Conservation (phyloP, 192 early-diverging fungal genomes). For the Blastocladiella britannica region DNA sequence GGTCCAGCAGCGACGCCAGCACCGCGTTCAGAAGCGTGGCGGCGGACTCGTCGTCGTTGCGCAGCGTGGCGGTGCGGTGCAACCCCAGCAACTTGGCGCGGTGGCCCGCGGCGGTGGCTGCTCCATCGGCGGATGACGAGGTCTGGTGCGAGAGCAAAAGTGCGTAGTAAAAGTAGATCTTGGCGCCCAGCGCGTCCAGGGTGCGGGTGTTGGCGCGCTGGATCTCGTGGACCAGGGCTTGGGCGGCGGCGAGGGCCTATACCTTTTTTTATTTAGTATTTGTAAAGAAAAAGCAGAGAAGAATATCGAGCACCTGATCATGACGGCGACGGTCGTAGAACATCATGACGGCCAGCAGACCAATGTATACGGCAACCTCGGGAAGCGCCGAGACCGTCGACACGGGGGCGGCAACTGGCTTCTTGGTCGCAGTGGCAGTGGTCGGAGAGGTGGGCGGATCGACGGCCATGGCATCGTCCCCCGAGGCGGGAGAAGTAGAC, state of each 20-base stretch:
- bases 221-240: slow-evolving; percentile 37
- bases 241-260: slow-evolving; percentile 47
- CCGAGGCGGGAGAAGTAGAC: no score
- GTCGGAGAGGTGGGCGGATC: neutral
- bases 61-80: slow-evolving; percentile 75
- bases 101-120: no score
- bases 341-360: slow-evolving; percentile 55
- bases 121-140: no score
- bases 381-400: slow-evolving; percentile 26
- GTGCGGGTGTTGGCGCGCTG: slow-evolving; percentile 63
- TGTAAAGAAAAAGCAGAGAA: neutral
- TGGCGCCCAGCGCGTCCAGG: slow-evolving; percentile 69
- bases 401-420: neutral
- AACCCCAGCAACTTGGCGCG: slow-evolving; percentile 57
- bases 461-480: neutral
- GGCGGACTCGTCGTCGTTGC: slow-evolving; percentile 66
- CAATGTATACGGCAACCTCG: slow-evolving; percentile 69
- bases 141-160: slow-evolving; percentile 46
- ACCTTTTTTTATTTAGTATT: no score
- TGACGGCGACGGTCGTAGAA: slow-evolving; percentile 57
- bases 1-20: slow-evolving; percentile 77
- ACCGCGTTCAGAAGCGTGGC: slow-evolving; percentile 78
- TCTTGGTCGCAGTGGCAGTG: neutral
- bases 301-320: slow-evolving; percentile 26
- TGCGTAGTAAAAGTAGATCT: slow-evolving; percentile 82